A percentile compares a stretch with the other conserved stretches of the same genome.
phyloP scores from a whole-genome alignment of 306 rosid genomes.

The Purshia tridentata region DNA sequence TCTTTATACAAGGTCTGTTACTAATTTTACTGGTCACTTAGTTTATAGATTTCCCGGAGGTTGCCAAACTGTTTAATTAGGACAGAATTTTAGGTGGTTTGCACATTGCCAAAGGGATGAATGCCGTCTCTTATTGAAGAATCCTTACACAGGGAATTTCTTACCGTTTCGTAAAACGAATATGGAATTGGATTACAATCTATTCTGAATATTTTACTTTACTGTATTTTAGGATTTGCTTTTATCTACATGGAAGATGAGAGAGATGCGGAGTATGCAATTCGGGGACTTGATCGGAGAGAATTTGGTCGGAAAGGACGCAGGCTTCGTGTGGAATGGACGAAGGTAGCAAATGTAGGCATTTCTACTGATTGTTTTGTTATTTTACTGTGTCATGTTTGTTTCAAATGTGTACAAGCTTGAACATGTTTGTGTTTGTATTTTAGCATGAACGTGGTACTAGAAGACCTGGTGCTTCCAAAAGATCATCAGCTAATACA shows the following conservation, averaged over 20 bases:
- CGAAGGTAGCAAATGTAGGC: conserved; percentile 55
- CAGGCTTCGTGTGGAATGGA: conserved; percentile 98
- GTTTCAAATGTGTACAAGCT: conserved; percentile 8
- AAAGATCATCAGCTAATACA: conserved; percentile 64
- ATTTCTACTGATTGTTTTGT: not conserved
- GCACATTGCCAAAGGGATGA: conserved; percentile 45
- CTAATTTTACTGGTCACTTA: conserved; percentile 83
- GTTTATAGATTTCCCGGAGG: conserved; percentile 67
- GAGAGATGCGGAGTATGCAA: conserved; percentile 94
- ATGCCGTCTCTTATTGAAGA: conserved; percentile 33
- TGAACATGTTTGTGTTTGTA: conserved; percentile 10
- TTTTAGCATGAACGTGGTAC: conserved; percentile 85
- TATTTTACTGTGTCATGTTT: not conserved
- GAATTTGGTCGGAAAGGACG: conserved; percentile 96
- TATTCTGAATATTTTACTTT: conserved; percentile 22
- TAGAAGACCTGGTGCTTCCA: conserved; percentile 78
- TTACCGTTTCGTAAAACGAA: conserved; percentile 16
- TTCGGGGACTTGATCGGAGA: conserved; percentile 73
- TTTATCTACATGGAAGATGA: conserved; percentile 97
- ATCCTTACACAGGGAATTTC: conserved; percentile 34
- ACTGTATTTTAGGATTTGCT: conserved; percentile 72
- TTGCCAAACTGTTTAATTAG: conserved; percentile 52
- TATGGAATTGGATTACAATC: conserved; percentile 1
- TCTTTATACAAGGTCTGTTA: conserved; percentile 91
- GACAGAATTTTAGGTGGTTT: conserved; percentile 48